These are phyloP conservation scores for Neurospora tetraspora DNA, from an alignment of 495 filamentous ascomycete genomes.

Conservation along the genomic window DNA sequence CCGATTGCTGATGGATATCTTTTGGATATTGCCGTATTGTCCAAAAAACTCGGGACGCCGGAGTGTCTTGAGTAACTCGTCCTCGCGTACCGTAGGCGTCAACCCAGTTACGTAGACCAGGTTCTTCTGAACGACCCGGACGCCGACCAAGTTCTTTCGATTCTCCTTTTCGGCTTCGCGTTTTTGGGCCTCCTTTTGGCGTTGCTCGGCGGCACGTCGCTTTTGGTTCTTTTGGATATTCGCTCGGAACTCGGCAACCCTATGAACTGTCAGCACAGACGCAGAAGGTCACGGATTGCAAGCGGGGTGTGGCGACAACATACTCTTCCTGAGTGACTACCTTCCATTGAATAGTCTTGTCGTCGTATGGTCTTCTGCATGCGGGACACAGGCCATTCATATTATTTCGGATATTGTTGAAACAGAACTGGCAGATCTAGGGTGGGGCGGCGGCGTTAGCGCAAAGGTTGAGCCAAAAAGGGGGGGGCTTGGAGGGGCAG, in stretches of 20 bases:
- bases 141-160: conserved; percentile 87
- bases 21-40: conserved; percentile 96
- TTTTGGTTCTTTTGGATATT: conserved; percentile 83
- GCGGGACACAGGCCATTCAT: conserved; percentile 95
- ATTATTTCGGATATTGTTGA: conserved; percentile 94
- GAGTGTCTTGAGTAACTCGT: conserved; percentile 78
- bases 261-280: conserved; percentile 22
- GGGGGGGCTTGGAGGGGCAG: conserved; percentile 3
- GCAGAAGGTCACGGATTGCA: neutral
- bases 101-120: conserved; percentile 96
- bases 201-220: conserved; percentile 71
- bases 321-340: conserved; percentile 90
- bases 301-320: conserved; percentile 17
- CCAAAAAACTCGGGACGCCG: conserved; percentile 89
- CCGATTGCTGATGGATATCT: conserved; percentile 96
- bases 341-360: conserved; percentile 94
- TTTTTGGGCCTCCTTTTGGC: conserved; percentile 91
- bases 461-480: conserved; percentile 7
- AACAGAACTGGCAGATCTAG: conserved; percentile 98
- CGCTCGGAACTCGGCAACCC: conserved; percentile 60
- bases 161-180: conserved; percentile 91
- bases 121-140: conserved; percentile 95
- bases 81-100: conserved; percentile 80
- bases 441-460: neutral
- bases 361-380: conserved; percentile 88